A percentile compares a stretch with the other conserved stretches of the same genome.
These are phyloP conservation scores for Cucurbita pepo DNA, from an alignment of 306 rosid genomes.

Conservation along the genomic window DNA sequence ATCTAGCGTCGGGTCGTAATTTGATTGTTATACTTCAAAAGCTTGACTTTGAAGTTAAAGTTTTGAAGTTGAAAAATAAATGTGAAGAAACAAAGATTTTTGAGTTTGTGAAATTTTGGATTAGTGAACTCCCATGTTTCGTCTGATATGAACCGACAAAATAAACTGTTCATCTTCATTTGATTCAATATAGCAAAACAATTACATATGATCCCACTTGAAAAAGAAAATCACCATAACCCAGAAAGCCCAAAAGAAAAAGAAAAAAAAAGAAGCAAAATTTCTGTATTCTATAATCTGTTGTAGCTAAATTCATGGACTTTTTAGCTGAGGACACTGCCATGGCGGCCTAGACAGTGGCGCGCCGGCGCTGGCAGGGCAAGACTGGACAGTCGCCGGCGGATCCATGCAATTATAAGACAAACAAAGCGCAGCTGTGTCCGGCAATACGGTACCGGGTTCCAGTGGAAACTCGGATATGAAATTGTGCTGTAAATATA, in stretches of 20 bases:
- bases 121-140: too few species aligned
- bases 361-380: constrained; percentile 43
- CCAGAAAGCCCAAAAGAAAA: too few species aligned
- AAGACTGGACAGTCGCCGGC: constrained; percentile 21
- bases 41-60: too few species aligned
- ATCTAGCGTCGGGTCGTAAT: too few species aligned
- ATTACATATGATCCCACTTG: background rate
- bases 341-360: constrained; percentile 32
- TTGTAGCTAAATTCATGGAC: constrained; percentile 2
- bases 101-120: background rate
- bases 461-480: constrained; percentile 22
- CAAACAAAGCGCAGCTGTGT: constrained; percentile 48
- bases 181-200: too few species aligned
- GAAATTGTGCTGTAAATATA: constrained; percentile 63
- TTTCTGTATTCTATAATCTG: background rate
- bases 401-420: constrained; percentile 58
- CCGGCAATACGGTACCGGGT: constrained; percentile 27
- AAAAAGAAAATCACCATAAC: background rate
- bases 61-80: background rate
- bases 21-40: too few species aligned
- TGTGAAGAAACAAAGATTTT: background rate
- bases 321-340: constrained; percentile 33
- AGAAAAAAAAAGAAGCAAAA: too few species aligned
- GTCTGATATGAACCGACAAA: background rate
- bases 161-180: background rate